Evolutionary conservation across 2,329 filamentous ascomycete genomes (phyloP).

Genomic region (Diaporthe aspalathi): DNA sequence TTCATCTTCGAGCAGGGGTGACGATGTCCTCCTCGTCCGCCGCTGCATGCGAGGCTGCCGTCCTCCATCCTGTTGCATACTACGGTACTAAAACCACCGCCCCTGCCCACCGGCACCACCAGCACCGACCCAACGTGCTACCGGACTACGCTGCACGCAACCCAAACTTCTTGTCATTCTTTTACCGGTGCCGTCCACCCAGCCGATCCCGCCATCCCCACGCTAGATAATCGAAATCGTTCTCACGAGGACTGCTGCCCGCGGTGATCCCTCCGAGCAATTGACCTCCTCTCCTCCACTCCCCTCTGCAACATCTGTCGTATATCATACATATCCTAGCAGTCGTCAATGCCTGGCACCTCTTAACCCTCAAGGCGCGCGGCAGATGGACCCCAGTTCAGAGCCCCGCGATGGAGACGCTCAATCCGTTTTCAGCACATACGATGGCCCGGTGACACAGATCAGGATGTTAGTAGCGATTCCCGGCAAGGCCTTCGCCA

Average conservation of each 20-base stretch:
- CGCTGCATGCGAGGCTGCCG: conserved; percentile 17
- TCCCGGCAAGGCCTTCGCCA: too few species aligned
- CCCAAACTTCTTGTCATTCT: conserved; percentile 19
- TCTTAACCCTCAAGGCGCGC: conserved; percentile 22
- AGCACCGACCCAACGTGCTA: background rate
- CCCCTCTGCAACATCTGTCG: background rate
- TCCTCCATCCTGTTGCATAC: background rate
- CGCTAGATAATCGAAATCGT: background rate
- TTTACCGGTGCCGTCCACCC: conserved; percentile 15
- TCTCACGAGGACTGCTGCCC: background rate
- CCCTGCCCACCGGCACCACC: conserved; percentile 30
- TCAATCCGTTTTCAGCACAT: conserved; percentile 21
- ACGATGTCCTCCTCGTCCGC: conserved; percentile 18
- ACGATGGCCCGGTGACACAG: conserved; percentile 30
- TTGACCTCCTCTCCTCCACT: background rate
- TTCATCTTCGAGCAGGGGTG: conserved; percentile 16
- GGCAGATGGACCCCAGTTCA: conserved; percentile 34
- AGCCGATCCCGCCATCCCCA: background rate
- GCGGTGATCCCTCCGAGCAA: background rate
- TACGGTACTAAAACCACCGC: conserved; percentile 13
- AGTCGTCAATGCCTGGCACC: conserved; percentile 31
- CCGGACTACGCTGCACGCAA: background rate
- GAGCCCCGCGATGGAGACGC: conserved; percentile 32
- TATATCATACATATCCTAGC: conserved; percentile 1
- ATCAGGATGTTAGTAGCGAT: conserved; percentile 28